Evolutionary conservation across 306 rosid species (phyloP).

Genomic region (Dalbergia cochinchinensis): DNA sequence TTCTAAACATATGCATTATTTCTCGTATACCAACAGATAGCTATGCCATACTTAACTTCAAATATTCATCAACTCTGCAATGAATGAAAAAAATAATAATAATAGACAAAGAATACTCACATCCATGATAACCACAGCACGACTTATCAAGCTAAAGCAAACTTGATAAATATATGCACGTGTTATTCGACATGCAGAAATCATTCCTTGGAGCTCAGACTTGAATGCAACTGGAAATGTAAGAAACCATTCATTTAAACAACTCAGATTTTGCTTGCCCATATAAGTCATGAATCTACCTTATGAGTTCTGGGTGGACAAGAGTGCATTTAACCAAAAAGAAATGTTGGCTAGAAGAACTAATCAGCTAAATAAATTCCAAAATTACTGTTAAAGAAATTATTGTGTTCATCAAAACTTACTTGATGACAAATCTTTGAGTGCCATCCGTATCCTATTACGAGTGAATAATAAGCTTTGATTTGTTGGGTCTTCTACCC

Average conservation of each 20-base stretch:
- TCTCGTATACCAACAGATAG: constrained; percentile 17
- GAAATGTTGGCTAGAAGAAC: constrained; percentile 18
- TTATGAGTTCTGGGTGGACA: background rate
- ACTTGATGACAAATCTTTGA: constrained; percentile 69
- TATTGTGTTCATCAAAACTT: constrained; percentile 50
- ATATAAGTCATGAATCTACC: constrained; percentile 13
- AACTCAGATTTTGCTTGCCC: constrained; percentile 22
- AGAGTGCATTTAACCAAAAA: background rate
- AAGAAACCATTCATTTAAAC: constrained; percentile 34
- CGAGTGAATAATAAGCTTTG: constrained; percentile 76
- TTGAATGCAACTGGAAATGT: constrained; percentile 68
- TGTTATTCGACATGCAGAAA: constrained; percentile 75
- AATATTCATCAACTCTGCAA: constrained; percentile 25
- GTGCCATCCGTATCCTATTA: constrained; percentile 79
- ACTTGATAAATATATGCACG: constrained; percentile 70
- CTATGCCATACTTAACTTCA: constrained; percentile 18
- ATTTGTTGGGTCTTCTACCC: constrained; percentile 98
- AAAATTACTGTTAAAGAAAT: background rate
- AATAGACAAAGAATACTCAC: constrained; percentile 59
- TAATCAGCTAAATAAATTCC: background rate
- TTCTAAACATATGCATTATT: background rate
- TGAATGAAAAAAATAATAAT: constrained; percentile 20
- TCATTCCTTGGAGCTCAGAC: constrained; percentile 80
- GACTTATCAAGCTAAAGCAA: constrained; percentile 58
- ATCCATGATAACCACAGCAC: constrained; percentile 63